Conservation (phyloP, 2,329 filamentous ascomycete species). For the Colletotrichum sp. region DNA sequence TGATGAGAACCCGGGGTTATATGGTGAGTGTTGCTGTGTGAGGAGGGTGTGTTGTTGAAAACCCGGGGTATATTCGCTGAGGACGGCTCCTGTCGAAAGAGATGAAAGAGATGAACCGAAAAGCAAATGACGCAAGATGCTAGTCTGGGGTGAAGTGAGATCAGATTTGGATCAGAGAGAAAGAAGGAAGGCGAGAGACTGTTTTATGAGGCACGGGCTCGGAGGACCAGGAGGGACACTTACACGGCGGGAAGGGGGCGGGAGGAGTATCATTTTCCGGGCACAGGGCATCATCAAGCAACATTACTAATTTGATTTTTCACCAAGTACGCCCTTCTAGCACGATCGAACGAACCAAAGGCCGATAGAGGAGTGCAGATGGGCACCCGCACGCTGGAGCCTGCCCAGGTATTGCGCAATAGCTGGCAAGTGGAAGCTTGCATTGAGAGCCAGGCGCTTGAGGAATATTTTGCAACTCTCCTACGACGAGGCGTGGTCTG, state of each 20-base stretch:
- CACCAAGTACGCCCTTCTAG: background rate
- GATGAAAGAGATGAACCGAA: conserved; percentile 1
- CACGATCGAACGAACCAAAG: conserved; percentile 19
- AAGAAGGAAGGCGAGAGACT: background rate
- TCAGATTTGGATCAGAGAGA: background rate
- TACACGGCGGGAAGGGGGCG: conserved; percentile 19
- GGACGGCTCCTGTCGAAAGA: conserved; percentile 2
- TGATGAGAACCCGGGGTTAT: background rate
- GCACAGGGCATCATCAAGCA: conserved; percentile 22
- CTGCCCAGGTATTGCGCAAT: conserved; percentile 38
- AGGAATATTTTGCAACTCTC: conserved; percentile 15
- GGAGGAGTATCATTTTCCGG: conserved; percentile 3
- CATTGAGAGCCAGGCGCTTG: conserved; percentile 7
- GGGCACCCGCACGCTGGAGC: background rate
- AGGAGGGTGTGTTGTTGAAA: conserved; percentile 13
- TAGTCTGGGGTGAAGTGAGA: background rate
- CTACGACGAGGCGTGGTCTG: conserved; percentile 26
- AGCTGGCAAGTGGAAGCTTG: conserved; percentile 21
- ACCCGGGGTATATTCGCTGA: conserved; percentile 12
- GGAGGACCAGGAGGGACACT: background rate
- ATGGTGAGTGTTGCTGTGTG: conserved; percentile 1
- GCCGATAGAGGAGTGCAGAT: background rate
- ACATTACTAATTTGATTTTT: conserved; percentile 23
- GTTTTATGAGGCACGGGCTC: conserved; percentile 18
- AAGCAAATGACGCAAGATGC: conserved; percentile 21